Conservation (phyloP, 2,329 filamentous ascomycete genomes). For the Botrytis paeoniae region DNA sequence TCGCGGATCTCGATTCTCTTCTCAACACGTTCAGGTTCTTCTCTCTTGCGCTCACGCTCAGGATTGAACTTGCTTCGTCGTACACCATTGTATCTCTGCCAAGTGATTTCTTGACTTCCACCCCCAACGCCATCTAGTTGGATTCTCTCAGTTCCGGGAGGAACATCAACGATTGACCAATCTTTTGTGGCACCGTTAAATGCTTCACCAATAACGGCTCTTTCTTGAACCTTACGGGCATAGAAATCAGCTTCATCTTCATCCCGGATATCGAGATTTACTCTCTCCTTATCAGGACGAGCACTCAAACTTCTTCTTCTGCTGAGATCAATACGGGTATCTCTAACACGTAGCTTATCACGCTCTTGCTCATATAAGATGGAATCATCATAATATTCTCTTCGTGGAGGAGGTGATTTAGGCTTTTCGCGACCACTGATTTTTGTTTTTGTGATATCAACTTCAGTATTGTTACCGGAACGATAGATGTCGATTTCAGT, state of each 20-base stretch:
- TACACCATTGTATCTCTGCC: slow-evolving; percentile 76
- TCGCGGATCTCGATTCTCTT: slow-evolving; percentile 15
- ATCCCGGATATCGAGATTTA: slow-evolving; percentile 34
- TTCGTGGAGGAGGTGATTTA: slow-evolving; percentile 26
- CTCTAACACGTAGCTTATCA: slow-evolving; percentile 39
- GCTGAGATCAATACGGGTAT: slow-evolving; percentile 31
- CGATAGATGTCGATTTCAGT: slow-evolving; percentile 62
- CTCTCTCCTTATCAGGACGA: slow-evolving; percentile 28
- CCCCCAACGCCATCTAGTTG: slow-evolving; percentile 77
- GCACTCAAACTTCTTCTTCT: slow-evolving; percentile 33
- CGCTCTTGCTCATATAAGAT: slow-evolving; percentile 54
- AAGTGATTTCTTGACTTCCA: slow-evolving; percentile 71
- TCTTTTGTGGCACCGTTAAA: slow-evolving; percentile 70
- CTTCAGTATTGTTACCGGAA: slow-evolving; percentile 53
- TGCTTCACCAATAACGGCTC: slow-evolving; percentile 69
- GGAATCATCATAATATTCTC: slow-evolving; percentile 60
- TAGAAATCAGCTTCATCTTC: slow-evolving; percentile 58
- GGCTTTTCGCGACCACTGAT: slow-evolving; percentile 25
- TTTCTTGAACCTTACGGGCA: slow-evolving; percentile 65
- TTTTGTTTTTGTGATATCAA: slow-evolving; percentile 47
- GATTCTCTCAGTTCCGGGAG: slow-evolving; percentile 78
- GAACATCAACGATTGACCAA: slow-evolving; percentile 82
- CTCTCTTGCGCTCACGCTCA: slow-evolving; percentile 51
- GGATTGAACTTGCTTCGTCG: slow-evolving; percentile 71
- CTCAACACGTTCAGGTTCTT: slow-evolving; percentile 15